Conservation (phyloP, 768 basidiomycete species). For the Termitomyces sp. region DNA sequence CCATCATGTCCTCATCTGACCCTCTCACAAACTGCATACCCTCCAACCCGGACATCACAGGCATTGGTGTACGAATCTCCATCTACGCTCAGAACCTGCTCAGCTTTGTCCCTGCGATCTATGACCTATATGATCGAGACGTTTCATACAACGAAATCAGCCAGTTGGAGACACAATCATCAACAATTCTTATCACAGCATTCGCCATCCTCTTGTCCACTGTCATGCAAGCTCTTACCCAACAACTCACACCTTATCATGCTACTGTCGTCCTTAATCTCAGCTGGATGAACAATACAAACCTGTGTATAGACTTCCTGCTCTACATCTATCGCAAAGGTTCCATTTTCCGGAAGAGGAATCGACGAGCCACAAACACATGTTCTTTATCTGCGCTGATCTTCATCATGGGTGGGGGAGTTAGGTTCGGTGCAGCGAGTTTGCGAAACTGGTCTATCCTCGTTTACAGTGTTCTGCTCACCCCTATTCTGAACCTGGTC, state of each 20-base stretch:
- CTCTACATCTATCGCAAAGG: slow-evolving; percentile 2
- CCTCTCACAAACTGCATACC: neutral
- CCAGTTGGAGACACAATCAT: slow-evolving; percentile 10
- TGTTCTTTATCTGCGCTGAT: neutral
- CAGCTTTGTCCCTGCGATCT: slow-evolving; percentile 4
- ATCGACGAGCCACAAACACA: neutral
- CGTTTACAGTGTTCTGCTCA: neutral
- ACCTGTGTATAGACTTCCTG: slow-evolving; percentile 11
- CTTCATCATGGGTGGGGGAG: neutral
- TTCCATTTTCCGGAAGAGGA: neutral
- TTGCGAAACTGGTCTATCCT: neutral
- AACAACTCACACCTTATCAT: slow-evolving; percentile 17
- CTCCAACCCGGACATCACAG: slow-evolving; percentile 11
- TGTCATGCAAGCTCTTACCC: slow-evolving; percentile 17
- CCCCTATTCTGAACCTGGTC: neutral
- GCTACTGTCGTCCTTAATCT: slow-evolving; percentile 21
- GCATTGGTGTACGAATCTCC: slow-evolving; percentile 17
- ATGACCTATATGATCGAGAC: slow-evolving; percentile 16
- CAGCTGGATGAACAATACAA: slow-evolving; percentile 25
- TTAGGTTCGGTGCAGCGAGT: neutral
- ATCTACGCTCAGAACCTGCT: slow-evolving; percentile 24
- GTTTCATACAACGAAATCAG: slow-evolving; percentile 17
- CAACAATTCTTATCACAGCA: slow-evolving; percentile 20
- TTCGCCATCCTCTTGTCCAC: slow-evolving; percentile 23
- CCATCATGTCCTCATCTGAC: neutral